Conservation (phyloP, 305 asterid species). For the Lippia alba region DNA sequence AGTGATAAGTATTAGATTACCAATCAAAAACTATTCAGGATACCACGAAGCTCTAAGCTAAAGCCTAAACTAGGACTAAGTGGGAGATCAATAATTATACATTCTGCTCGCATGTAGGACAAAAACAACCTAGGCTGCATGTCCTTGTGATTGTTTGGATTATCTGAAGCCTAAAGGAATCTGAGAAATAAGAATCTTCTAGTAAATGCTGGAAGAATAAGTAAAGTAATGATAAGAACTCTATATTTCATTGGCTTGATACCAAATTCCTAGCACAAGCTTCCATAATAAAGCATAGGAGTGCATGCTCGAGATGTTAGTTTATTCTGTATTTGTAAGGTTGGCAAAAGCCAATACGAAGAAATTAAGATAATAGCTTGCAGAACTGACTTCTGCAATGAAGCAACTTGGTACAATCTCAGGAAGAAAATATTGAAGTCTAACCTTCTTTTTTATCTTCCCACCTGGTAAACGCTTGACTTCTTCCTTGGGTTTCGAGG, state of each 20-base stretch:
- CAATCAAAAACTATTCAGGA: slow-evolving; percentile 9
- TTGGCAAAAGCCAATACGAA: neutral
- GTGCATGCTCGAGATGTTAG: slow-evolving; percentile 16
- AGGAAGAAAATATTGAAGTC: slow-evolving; percentile 20
- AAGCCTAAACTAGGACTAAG: neutral
- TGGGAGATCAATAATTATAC: neutral
- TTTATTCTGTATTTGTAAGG: neutral
- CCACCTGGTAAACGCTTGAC: slow-evolving; percentile 98
- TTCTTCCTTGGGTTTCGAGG: slow-evolving; percentile 90
- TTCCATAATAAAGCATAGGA: neutral
- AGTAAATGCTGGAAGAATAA: neutral
- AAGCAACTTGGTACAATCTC: slow-evolving; percentile 22
- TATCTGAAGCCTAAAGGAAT: neutral
- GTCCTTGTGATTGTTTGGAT: neutral
- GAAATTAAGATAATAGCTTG: neutral
- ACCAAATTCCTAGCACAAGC: neutral
- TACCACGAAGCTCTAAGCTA: slow-evolving; percentile 1
- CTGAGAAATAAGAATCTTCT: neutral
- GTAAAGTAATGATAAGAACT: neutral
- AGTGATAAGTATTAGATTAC: neutral
- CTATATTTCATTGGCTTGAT: slow-evolving; percentile 15
- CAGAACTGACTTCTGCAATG: slow-evolving; percentile 23
- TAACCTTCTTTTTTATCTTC: slow-evolving; percentile 92
- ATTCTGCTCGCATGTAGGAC: neutral
- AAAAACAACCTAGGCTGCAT: neutral